Evolutionary conservation across 164 flowering plant genomes (phyloP).

Genomic region (Vitis vinifera): ASM3070453v1 NC_081807.1:1677501-1678000

Average conservation of each 20-base stretch:
- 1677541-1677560: too few relatives aligned
- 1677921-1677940: neutral
- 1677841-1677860: constrained; percentile 84
- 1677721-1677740: neutral
- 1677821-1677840: constrained; percentile 94
- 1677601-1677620: too few relatives aligned
- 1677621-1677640: too few relatives aligned
- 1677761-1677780: neutral
- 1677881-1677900: constrained; percentile 95
- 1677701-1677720: neutral
- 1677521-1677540: too few relatives aligned
- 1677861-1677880: constrained; percentile 93
- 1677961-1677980: neutral
- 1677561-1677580: too few relatives aligned
- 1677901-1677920: constrained; percentile 45
- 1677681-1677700: neutral
- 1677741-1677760: neutral
- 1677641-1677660: too few relatives aligned
- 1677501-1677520: too few relatives aligned
- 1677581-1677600: too few relatives aligned
- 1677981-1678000: neutral
- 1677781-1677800: neutral
- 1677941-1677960: neutral
- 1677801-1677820: constrained; percentile 86
- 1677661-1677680: too few relatives aligned